Evolutionary conservation across 2,329 filamentous ascomycete genomes (phyloP), one percentile per base, ranked within the genome.

Genomic region (Cladosporium colombiae): DNA sequence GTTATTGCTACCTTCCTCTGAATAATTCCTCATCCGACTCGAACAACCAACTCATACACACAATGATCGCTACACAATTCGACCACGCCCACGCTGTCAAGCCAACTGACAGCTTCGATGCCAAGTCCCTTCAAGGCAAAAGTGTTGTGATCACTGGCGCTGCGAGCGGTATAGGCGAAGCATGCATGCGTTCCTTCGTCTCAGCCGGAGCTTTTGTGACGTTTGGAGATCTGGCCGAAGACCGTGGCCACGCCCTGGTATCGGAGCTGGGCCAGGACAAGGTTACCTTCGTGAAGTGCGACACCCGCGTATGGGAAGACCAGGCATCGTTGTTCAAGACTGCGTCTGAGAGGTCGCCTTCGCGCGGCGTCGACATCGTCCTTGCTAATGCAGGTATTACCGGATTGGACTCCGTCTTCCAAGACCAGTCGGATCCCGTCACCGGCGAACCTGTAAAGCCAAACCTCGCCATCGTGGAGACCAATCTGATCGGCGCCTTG

Each of bases 111-210:
- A 68, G 70, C 10, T 76, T 77, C 11, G 79, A 83, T 68, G 66
- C 69, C n/a, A 18, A 74, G 77, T 44, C 68, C 82, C 10, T 73
- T 70, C 3, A 56, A 63, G 81, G 79, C 31, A 84, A 83, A 68
- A 81, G 79, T 0, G 80, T 82, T 27, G 76, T 84, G 25, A 77
- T 84, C 18, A 84, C 82, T 1, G 81, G 82, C n/a, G 82, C 82
- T 13, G 81, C 76, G 29, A 77, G 74, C 68, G 77, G 77, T 25
- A 75, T 78, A 58, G 77, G 77, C 35, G 75, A 77, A 57, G 72
- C 72, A 37, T 73, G 72, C 56, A 72, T 76, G 44, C 72, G 75
- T 16, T 66, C 69, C 31, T 77, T 76, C 62, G 75, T 74, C 49
- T 66, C 65, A 11, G 70, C 70, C 5, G 76, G 77, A 2, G 74